Percentiles rank a stretch among this genome's conserved stretches.
These are phyloP conservation scores for Jackrogersella multiformis DNA, from an alignment of 495 filamentous ascomycete species.

Conservation along the genomic window DNA sequence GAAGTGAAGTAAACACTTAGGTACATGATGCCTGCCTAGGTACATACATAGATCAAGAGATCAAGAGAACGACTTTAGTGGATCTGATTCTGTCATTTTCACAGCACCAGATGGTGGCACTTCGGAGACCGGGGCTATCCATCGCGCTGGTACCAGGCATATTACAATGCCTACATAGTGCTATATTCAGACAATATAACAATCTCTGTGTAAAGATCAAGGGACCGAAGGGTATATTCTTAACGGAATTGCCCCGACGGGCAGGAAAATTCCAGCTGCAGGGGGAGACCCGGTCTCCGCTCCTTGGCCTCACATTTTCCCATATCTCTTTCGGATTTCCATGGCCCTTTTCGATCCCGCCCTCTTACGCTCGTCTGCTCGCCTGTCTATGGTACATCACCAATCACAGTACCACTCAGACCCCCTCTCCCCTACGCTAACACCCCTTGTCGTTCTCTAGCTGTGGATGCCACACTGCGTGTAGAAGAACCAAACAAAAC, in stretches of 20 bases:
- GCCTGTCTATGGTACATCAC: conserved; percentile 19
- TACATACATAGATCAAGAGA: background rate
- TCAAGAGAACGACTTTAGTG: conserved; percentile 1
- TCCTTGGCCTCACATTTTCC: conserved; percentile 32
- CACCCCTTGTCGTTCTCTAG: conserved; percentile 32
- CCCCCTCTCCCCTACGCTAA: conserved; percentile 36
- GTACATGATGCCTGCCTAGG: background rate
- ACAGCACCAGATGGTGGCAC: conserved; percentile 35
- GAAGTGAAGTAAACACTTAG: background rate
- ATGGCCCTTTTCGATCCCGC: conserved; percentile 38
- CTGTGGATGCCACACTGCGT: conserved; percentile 36
- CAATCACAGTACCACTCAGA: conserved; percentile 29
- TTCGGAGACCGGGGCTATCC: conserved; percentile 35
- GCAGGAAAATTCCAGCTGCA: conserved; percentile 48
- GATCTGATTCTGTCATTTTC: conserved; percentile 33
- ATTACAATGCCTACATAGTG: too few species aligned
- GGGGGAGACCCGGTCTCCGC: conserved; percentile 44
- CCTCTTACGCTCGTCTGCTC: conserved; percentile 11
- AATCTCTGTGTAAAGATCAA: conserved; percentile 35
- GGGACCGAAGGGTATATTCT: conserved; percentile 35
- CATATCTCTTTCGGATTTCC: conserved; percentile 40
- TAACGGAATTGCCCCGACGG: conserved; percentile 47
- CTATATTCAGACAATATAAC: conserved; percentile 14
- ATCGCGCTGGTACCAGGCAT: conserved; percentile 34
- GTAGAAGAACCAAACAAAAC: conserved; percentile 30